These are phyloP conservation scores for Pistacia integerrima DNA, from an alignment of 345 rosid species.

Conservation along the genomic window DNA sequence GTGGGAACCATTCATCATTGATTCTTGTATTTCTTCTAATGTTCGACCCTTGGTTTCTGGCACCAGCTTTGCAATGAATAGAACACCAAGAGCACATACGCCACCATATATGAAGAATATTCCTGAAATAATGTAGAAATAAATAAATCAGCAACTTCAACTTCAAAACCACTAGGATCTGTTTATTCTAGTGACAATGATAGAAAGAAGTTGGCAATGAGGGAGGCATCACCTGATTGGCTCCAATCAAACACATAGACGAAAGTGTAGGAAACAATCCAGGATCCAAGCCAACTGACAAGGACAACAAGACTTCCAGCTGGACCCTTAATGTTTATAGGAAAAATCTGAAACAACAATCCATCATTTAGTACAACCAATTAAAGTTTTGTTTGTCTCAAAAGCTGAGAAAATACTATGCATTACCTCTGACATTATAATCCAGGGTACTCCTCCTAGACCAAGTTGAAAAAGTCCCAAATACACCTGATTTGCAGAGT, in stretches of 20 bases:
- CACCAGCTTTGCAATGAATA: constrained; percentile 31
- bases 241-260: constrained; percentile 54
- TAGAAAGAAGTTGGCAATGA: background rate
- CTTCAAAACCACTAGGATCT: too few relatives aligned
- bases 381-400: background rate
- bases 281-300: constrained; percentile 52
- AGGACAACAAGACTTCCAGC: constrained; percentile 57
- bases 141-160: too few relatives aligned
- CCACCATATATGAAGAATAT: too few relatives aligned
- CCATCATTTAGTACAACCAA: background rate
- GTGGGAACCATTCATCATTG: background rate
- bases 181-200: background rate
- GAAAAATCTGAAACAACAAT: constrained; percentile 38
- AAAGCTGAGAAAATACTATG: background rate
- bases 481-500: constrained; percentile 36
- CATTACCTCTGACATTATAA: constrained; percentile 68
- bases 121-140: too few relatives aligned
- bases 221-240: constrained; percentile 37
- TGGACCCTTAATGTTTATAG: constrained; percentile 52
- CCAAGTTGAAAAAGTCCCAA: constrained; percentile 54
- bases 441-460: constrained; percentile 71
- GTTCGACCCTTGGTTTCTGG: constrained; percentile 40
- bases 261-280: constrained; percentile 51
- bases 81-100: constrained; percentile 10
- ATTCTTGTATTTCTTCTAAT: constrained; percentile 15